Conservation (phyloP, 2,329 filamentous ascomycete species). For the Grosmannia serpens region DNA sequence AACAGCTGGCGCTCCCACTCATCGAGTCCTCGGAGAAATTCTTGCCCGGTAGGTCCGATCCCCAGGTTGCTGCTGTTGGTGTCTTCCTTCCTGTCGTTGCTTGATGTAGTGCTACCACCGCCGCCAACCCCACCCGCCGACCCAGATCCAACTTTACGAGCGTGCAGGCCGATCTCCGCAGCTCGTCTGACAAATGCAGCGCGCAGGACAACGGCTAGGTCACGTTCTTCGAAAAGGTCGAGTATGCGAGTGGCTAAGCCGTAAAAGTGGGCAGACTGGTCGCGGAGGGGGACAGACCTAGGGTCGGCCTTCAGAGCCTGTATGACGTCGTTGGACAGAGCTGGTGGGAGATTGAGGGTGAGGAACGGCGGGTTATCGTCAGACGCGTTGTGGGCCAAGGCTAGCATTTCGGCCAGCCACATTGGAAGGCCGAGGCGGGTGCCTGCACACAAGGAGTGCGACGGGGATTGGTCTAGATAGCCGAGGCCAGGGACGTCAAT, state of each 20-base stretch:
- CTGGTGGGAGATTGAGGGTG: slow-evolving; percentile 68
- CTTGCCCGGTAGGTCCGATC: slow-evolving; percentile 53
- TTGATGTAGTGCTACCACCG: slow-evolving; percentile 27
- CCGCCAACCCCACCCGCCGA: slow-evolving; percentile 23
- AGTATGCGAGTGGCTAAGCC: slow-evolving; percentile 73
- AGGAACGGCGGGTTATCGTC: slow-evolving; percentile 40
- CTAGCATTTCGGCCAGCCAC: slow-evolving; percentile 92
- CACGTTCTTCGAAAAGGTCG: slow-evolving; percentile 75
- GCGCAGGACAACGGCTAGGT: slow-evolving; percentile 62
- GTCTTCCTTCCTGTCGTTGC: slow-evolving; percentile 51
- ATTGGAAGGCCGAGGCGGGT: slow-evolving; percentile 75
- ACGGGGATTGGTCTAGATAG: slow-evolving; percentile 74
- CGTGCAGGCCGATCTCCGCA: slow-evolving; percentile 75
- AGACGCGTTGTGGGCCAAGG: slow-evolving; percentile 41
- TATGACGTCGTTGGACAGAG: slow-evolving; percentile 67
- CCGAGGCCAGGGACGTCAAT: slow-evolving; percentile 78
- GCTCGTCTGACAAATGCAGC: slow-evolving; percentile 75
- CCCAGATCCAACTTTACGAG: slow-evolving; percentile 67
- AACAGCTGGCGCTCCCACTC: slow-evolving; percentile 78
- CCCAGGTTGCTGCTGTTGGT: slow-evolving; percentile 32
- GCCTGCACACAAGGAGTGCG: slow-evolving; percentile 60
- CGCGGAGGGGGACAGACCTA: slow-evolving; percentile 69
- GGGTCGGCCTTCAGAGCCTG: slow-evolving; percentile 88
- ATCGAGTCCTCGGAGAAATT: slow-evolving; percentile 80
- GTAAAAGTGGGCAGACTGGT: slow-evolving; percentile 81